phyloP scores from a whole-genome alignment of 2,329 filamentous ascomycete genomes.

The Pseudopyricularia javanii region DNA sequence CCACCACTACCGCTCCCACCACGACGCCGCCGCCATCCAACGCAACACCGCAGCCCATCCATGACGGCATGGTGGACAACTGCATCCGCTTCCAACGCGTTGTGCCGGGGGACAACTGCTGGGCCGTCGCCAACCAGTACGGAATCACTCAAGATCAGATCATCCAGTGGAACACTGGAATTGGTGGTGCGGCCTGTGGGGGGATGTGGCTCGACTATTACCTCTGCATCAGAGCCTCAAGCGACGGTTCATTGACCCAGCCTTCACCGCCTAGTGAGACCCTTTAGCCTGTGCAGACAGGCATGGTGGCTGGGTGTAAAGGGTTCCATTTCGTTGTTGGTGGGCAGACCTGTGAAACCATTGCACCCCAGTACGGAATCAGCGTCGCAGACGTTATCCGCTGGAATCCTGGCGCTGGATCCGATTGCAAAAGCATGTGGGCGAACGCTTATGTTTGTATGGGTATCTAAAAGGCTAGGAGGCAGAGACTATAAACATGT shows the following conservation, averaged over 20 bases:
- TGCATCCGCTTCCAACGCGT: slow-evolving; percentile 4
- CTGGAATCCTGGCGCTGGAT: too few species aligned
- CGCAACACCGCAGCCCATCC: not conserved
- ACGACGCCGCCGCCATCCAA: not conserved
- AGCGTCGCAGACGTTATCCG: too few species aligned
- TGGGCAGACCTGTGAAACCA: too few species aligned
- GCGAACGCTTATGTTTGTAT: too few species aligned
- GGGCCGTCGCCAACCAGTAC: not conserved
- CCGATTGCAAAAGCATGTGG: too few species aligned
- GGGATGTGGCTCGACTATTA: slow-evolving; percentile 3
- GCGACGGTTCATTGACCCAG: not conserved
- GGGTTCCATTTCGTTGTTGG: slow-evolving; percentile 1
- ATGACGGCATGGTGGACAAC: slow-evolving; percentile 3
- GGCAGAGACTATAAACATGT: too few species aligned
- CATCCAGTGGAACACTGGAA: slow-evolving; percentile 2
- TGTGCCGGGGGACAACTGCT: slow-evolving; percentile 1
- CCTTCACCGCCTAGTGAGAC: not conserved
- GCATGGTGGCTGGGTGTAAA: slow-evolving; percentile 3
- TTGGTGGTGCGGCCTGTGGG: slow-evolving; percentile 1
- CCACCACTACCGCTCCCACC: too few species aligned
- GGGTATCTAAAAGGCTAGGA: too few species aligned
- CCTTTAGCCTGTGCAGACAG: slow-evolving; percentile 3
- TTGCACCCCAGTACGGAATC: too few species aligned
- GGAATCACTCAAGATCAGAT: not conserved
- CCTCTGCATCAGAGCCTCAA: slow-evolving; percentile 7